phyloP scores from a whole-genome alignment of 139 green algal genomes.

The Chlamydomonas sp. region DNA sequence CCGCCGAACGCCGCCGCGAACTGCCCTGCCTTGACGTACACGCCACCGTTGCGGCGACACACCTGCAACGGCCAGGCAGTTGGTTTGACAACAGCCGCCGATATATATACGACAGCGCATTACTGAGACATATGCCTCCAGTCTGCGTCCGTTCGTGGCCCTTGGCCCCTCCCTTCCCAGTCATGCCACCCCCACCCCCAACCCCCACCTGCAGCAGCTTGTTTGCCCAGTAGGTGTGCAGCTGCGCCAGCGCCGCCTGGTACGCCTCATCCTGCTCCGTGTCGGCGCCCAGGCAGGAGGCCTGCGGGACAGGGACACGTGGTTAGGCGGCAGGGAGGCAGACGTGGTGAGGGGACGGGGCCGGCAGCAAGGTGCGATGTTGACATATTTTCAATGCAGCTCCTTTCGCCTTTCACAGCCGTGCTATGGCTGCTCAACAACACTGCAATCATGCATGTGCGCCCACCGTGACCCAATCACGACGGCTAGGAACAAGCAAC shows the following conservation, averaged over 20 bases:
- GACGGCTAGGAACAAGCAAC: no score
- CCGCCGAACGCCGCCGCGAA: slow-evolving; percentile 70
- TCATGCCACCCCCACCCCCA: neutral
- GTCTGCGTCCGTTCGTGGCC: neutral
- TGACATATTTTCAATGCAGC: neutral
- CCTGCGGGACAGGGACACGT: neutral
- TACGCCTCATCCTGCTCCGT: slow-evolving; percentile 41
- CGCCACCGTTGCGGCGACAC: slow-evolving; percentile 78
- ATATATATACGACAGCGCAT: neutral
- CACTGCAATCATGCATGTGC: neutral
- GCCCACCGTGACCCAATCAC: no score
- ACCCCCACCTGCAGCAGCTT: slow-evolving; percentile 45
- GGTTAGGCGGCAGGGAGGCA: neutral
- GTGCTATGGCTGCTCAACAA: neutral
- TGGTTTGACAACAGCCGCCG: no score
- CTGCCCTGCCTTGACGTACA: slow-evolving; percentile 94
- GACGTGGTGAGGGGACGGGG: neutral
- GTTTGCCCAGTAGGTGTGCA: slow-evolving; percentile 51
- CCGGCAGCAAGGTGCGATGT: neutral
- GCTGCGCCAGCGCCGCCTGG: slow-evolving; percentile 15
- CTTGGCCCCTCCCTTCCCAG: neutral
- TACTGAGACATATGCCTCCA: no score
- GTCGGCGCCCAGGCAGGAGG: slow-evolving; percentile 15
- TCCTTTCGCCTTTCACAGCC: neutral
- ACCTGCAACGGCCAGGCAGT: slow-evolving; percentile 32